phyloP scores from a whole-genome alignment of 768 basidiomycete species.

The Rossbeevera mucosa region DNA sequence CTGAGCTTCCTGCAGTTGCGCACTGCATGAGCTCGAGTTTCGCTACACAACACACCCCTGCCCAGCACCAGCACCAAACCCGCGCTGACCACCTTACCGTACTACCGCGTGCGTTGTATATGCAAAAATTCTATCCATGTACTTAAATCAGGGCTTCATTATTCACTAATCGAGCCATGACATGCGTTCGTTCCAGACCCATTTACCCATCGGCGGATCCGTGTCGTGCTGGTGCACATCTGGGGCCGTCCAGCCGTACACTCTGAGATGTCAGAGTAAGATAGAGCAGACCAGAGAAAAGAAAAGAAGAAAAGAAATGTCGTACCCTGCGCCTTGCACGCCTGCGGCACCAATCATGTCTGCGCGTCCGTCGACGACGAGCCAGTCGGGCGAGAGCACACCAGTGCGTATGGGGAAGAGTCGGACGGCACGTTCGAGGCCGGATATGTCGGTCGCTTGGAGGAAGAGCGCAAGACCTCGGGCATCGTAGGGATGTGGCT shows the following conservation, averaged over 20 bases:
- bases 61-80: no score
- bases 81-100: no score
- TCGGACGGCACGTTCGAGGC: conserved; percentile 63
- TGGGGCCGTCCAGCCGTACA: conserved; percentile 21
- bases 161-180: conserved; percentile 46
- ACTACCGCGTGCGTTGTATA: conserved; percentile 25
- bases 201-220: conserved; percentile 26
- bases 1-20: no score
- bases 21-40: no score
- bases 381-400: conserved; percentile 72
- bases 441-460: conserved; percentile 50
- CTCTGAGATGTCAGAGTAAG: conserved; percentile 6
- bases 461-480: conserved; percentile 32
- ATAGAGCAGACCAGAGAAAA: not conserved
- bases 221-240: conserved; percentile 30
- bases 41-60: no score
- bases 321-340: conserved; percentile 72
- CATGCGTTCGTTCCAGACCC: conserved; percentile 45
- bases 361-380: conserved; percentile 51
- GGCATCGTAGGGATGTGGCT: conserved; percentile 31
- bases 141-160: conserved; percentile 16
- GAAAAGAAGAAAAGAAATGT: not conserved
- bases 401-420: conserved; percentile 93
- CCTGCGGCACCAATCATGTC: conserved; percentile 79
- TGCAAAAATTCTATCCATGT: conserved; percentile 20